These are phyloP conservation scores for Naganishia cerealis DNA, from an alignment of 1,284 basidiomycete genomes.

Conservation along the genomic window DNA sequence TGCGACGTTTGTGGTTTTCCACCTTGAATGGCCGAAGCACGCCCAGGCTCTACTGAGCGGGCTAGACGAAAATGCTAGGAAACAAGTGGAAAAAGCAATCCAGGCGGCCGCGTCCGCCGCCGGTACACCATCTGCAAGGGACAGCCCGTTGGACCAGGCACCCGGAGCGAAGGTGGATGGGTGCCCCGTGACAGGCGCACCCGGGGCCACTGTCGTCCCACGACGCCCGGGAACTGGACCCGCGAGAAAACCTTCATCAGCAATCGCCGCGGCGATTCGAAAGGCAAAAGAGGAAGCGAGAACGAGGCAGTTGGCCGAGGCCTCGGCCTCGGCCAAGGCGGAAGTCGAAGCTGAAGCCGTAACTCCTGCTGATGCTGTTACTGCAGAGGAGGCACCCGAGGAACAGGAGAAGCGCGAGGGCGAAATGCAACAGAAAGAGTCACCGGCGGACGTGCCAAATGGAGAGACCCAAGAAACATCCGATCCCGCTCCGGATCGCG, in stretches of 20 bases:
- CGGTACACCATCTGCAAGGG: not conserved
- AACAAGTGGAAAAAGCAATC: constrained; percentile 81
- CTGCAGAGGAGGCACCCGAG: not conserved
- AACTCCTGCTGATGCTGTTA: not conserved
- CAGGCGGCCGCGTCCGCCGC: constrained; percentile 59
- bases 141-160: not conserved
- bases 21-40: constrained; percentile 70
- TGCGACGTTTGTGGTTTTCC: constrained; percentile 75
- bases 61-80: constrained; percentile 70
- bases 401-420: not conserved
- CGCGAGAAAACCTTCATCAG: constrained; percentile 22
- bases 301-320: constrained; percentile 10
- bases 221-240: constrained; percentile 34
- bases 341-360: not conserved
- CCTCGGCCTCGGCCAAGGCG: not conserved
- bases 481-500: not conserved
- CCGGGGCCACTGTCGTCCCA: constrained; percentile 55
- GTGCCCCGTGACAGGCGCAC: constrained; percentile 45
- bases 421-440: not conserved
- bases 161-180: not conserved
- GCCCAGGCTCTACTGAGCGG: constrained; percentile 65
- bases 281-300: constrained; percentile 28
- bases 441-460: not conserved
- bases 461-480: not conserved
- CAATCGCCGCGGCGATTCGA: constrained; percentile 20